Conservation (phyloP, 768 basidiomycete species). For the Mycena latifolia region DNA sequence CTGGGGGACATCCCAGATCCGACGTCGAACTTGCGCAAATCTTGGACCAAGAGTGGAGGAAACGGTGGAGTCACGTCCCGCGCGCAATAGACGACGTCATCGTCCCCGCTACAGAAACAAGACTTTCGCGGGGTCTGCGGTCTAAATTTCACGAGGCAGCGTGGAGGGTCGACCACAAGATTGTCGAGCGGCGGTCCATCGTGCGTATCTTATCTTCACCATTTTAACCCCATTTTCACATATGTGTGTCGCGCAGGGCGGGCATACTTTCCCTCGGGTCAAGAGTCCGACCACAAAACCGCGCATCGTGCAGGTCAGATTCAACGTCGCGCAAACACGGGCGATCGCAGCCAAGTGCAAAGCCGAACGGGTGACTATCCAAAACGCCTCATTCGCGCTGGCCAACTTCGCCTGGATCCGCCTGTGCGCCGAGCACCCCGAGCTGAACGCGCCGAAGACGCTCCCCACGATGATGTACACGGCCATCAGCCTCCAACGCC, state of each 20-base stretch:
- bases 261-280: conserved; percentile 22
- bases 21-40: conserved; percentile 18
- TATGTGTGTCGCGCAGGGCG: conserved; percentile 4
- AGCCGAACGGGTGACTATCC: conserved; percentile 29
- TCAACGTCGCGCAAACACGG: conserved; percentile 23
- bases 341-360: conserved; percentile 34
- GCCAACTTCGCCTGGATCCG: conserved; percentile 38
- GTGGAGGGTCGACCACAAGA: conserved; percentile 32
- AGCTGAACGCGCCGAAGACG: conserved; percentile 20
- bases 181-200: conserved; percentile 22
- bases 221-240: neutral
- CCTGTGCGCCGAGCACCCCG: conserved; percentile 13
- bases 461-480: conserved; percentile 38
- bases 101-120: conserved; percentile 12
- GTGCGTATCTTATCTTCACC: neutral
- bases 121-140: conserved; percentile 1
- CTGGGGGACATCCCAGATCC: conserved; percentile 11
- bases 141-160: conserved; percentile 24
- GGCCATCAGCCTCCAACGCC: conserved; percentile 35
- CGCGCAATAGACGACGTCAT: conserved; percentile 3
- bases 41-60: conserved; percentile 26
- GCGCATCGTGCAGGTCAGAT: conserved; percentile 10
- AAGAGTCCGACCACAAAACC: neutral
- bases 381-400: conserved; percentile 33
- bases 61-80: conserved; percentile 13